Evolutionary conservation across 768 basidiomycete genomes (phyloP).

Genomic region (Mycena leptocephala): DNA sequence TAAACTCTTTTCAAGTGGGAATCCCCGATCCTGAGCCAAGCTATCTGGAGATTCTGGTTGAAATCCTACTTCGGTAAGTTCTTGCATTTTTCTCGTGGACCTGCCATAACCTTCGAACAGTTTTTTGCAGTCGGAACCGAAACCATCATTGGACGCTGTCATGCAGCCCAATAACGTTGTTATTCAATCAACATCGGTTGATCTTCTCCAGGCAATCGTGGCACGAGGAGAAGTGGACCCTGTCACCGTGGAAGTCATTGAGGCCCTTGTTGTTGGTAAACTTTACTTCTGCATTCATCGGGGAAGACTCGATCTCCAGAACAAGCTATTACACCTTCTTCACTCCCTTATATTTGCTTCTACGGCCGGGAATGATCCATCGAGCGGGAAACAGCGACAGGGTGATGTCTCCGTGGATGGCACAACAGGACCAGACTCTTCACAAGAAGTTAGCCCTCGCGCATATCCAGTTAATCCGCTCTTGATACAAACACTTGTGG

Average conservation of each 20-base stretch:
- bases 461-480: constrained; percentile 77
- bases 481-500: constrained; percentile 83
- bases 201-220: constrained; percentile 87
- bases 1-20: constrained; percentile 47
- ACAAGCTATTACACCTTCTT: constrained; percentile 92
- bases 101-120: constrained; percentile 54
- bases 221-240: constrained; percentile 86
- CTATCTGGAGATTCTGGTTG: constrained; percentile 86
- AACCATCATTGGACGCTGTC: constrained; percentile 55
- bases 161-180: constrained; percentile 76
- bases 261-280: constrained; percentile 81
- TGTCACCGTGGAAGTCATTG: constrained; percentile 73
- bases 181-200: constrained; percentile 84
- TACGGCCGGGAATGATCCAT: constrained; percentile 53
- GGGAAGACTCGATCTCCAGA: constrained; percentile 87
- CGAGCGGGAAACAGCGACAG: constrained; percentile 45
- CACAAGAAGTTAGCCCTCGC: constrained; percentile 46
- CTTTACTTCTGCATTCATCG: constrained; percentile 83
- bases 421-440: constrained; percentile 49
- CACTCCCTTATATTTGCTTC: constrained; percentile 88
- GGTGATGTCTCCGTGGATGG: constrained; percentile 53
- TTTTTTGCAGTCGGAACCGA: constrained; percentile 86
- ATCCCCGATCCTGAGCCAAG: constrained; percentile 68
- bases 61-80: constrained; percentile 80
- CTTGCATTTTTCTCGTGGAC: background rate